phyloP scores from a whole-genome alignment of 192 early-diverging fungal genomes.

The Borealophlyctis nickersoniae region DNA sequence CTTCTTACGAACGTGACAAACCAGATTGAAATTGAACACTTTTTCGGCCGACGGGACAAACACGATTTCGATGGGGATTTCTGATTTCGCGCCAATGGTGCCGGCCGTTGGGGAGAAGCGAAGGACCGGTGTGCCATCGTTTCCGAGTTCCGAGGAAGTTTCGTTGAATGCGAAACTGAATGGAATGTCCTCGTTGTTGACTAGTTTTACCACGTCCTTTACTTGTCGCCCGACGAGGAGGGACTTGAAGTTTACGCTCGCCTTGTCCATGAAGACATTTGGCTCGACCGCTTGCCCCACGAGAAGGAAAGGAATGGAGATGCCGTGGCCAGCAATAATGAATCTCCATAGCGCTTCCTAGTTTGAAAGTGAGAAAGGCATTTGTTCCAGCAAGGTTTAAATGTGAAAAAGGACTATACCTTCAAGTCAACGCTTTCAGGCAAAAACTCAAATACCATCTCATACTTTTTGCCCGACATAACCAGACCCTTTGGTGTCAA shows the following conservation, averaged over 20 bases:
- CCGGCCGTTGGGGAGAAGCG: slow-evolving; percentile 45
- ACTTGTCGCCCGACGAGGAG: slow-evolving; percentile 53
- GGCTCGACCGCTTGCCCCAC: slow-evolving; percentile 57
- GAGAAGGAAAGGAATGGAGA: slow-evolving; percentile 52
- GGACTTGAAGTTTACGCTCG: slow-evolving; percentile 58
- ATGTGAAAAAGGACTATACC: slow-evolving; percentile 18
- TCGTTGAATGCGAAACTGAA: slow-evolving; percentile 56
- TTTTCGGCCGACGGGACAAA: slow-evolving; percentile 56
- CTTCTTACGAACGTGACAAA: slow-evolving; percentile 56
- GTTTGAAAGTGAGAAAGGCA: neutral
- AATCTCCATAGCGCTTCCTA: slow-evolving; percentile 59
- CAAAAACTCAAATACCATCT: slow-evolving; percentile 55
- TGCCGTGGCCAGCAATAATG: slow-evolving; percentile 39
- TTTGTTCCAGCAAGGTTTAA: slow-evolving; percentile 36
- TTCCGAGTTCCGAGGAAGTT: slow-evolving; percentile 41
- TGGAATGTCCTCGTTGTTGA: slow-evolving; percentile 52
- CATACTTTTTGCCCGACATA: slow-evolving; percentile 48
- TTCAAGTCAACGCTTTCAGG: slow-evolving; percentile 53
- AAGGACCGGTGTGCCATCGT: slow-evolving; percentile 40
- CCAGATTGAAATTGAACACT: slow-evolving; percentile 55
- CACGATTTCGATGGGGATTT: slow-evolving; percentile 49
- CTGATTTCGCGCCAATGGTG: slow-evolving; percentile 39
- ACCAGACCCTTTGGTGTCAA: slow-evolving; percentile 46
- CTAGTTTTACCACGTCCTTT: slow-evolving; percentile 50
- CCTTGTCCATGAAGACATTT: slow-evolving; percentile 51